Percentiles rank a stretch among this genome's conserved stretches.
These are phyloP conservation scores for Inonotus hispidus DNA, from an alignment of 1,284 basidiomycete species.

Conservation along the genomic window DNA sequence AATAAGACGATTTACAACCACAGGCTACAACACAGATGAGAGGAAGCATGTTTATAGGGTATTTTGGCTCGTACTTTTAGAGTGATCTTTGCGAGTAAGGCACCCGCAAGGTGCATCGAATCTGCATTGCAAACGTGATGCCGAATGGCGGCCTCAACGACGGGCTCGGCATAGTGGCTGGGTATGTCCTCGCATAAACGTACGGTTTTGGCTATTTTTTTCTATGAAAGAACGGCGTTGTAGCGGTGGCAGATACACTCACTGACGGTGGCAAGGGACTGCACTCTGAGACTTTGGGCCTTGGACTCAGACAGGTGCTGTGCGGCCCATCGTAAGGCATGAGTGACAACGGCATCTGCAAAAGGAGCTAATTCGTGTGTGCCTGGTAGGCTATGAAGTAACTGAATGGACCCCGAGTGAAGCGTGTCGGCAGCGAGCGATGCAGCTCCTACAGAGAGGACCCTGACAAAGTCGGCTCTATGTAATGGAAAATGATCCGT, in stretches of 20 bases:
- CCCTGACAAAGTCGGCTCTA: not conserved
- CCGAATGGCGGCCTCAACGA: conserved; percentile 63
- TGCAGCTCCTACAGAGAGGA: not conserved
- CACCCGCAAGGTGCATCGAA: conserved; percentile 45
- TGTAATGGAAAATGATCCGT: not conserved
- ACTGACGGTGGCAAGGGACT: conserved; percentile 1
- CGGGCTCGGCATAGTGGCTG: conserved; percentile 65
- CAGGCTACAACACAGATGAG: conserved; percentile 36
- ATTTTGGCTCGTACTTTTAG: conserved; percentile 49
- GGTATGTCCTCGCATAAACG: conserved; percentile 34
- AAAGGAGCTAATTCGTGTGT: conserved; percentile 24
- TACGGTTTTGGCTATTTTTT: conserved; percentile 6
- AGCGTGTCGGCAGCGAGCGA: not conserved
- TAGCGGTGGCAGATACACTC: not conserved
- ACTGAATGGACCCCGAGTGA: not conserved
- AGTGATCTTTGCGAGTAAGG: conserved; percentile 37
- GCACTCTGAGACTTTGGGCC: not conserved
- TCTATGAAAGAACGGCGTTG: conserved; percentile 8
- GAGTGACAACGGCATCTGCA: conserved; percentile 35
- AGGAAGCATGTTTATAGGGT: not conserved
- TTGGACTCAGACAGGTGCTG: conserved; percentile 33
- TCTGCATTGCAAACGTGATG: conserved; percentile 42
- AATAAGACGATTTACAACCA: conserved; percentile 55
- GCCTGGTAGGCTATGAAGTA: not conserved
- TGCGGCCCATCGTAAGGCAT: conserved; percentile 46